Evolutionary conservation across 257 asterid species (phyloP), one percentile per base, ranked within the genome.

Genomic region (Solanum dulcamara): DNA sequence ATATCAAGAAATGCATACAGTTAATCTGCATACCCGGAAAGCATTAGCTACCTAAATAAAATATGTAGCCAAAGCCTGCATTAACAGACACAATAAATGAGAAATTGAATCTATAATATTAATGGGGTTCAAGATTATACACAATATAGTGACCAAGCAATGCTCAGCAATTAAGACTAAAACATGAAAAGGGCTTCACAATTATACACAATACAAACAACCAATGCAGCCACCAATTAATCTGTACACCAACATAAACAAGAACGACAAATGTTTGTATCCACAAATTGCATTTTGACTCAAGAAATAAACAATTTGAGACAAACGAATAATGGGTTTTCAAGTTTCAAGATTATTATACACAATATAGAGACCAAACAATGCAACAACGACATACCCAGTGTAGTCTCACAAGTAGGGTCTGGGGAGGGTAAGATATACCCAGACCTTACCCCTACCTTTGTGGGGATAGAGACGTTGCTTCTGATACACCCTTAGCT

Each of bases 101-200:
- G 62, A 12, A 46, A 77, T 46, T 46, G 26, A 15, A 48, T 14
- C 62, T 8, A 26, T 15, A 77, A 17, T 15, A 28, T 44, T 8
- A 46, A 26, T 77, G 83, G 42, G 83, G 5, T 77, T 77, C 83
- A 46, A 77, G 83, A 46, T 77, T 77, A 77, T 44, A 11, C 37
- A 75, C 81, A 24, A 74, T 75, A 75, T n/a, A 84, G 50, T 87
- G 77, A 57, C 59, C 66, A 87, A 81, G n/a, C 48, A 59, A n/a
- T 10, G 28, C 26, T 55, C 26, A 20, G 20, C 62, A 55, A 55
- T 20, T 55, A 55, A 55, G 62, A 55, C 40, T 20, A 55, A 55
- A 55, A 20, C 28, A 55, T 55, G 4, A n/a, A 59, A n/a, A 32
- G 17, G 33, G 33, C 24, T 59, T 59, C 67, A 24, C 32, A 32